phyloP scores from a whole-genome alignment of 352 stramenopile species.

The Phytophthora constricta region DNA sequence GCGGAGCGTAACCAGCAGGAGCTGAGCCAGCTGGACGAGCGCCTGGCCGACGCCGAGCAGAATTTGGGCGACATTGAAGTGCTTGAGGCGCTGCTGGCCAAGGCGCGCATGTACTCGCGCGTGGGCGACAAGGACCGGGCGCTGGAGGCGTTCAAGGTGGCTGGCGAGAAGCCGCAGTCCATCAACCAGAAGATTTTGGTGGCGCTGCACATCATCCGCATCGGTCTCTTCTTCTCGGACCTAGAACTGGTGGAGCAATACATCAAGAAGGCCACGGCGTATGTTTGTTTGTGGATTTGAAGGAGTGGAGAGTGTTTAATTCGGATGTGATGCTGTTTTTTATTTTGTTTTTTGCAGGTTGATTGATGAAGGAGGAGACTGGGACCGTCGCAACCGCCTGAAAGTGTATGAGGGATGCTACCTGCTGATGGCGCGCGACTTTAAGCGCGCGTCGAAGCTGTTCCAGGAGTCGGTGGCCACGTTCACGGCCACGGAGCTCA shows the following conservation, averaged over 20 bases:
- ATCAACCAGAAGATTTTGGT: slow-evolving; percentile 99
- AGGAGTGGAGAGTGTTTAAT: neutral
- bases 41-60: slow-evolving; percentile 93
- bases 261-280: slow-evolving; percentile 89
- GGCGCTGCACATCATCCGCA: slow-evolving; percentile 93
- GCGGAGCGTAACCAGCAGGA: slow-evolving; percentile 66
- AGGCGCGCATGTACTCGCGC: slow-evolving; percentile 94
- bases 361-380: slow-evolving; percentile 97
- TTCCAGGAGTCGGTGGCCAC: slow-evolving; percentile 98
- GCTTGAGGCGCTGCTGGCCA: slow-evolving; percentile 93
- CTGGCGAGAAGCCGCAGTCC: slow-evolving; percentile 94
- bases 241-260: slow-evolving; percentile 83
- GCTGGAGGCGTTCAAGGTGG: slow-evolving; percentile 91
- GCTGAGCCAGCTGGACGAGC: slow-evolving; percentile 83
- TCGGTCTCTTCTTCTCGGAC: slow-evolving; percentile 90
- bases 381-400: slow-evolving; percentile 98
- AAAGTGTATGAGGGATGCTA: slow-evolving; percentile 98
- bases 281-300: slow-evolving; percentile 22
- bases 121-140: slow-evolving; percentile 93
- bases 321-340: neutral
- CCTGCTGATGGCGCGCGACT: slow-evolving; percentile 93
- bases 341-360: slow-evolving; percentile 43
- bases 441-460: slow-evolving; percentile 93
- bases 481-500: slow-evolving; percentile 98
- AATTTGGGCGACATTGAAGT: slow-evolving; percentile 98